Evolutionary conservation across 106 monocot genomes (phyloP), one percentile per base, ranked within the genome.

Genomic region (Xerophyta viscosa): DNA sequence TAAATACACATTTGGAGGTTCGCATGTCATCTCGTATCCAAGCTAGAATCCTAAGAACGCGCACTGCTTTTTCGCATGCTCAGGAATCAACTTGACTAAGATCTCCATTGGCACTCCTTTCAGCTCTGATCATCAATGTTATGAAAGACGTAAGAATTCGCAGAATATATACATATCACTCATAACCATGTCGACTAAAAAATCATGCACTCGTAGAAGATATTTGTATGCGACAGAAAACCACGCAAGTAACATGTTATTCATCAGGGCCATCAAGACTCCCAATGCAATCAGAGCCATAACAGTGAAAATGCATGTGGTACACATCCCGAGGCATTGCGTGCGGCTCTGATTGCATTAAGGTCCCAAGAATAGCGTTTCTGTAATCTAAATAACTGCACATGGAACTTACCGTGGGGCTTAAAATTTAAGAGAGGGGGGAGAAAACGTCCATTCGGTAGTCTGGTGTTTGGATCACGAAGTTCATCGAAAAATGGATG

Each of bases 51-150:
- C 58, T 27, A 58, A 20, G 58, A 58, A 58, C 26, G 58, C 58
- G 43, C 58, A 58, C 41, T 58, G 58, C 41, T 58, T 58, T 42
- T 24, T 41, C 2, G 58, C 58, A 28, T 58, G 58, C 42, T 58
- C 58, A 7, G 58, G 58, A 14, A 58, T 58, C 58, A 58, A 19
- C 58, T 58, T 58, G 39, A 58, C 41, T 2, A 58, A 25, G 24
- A 43, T 44, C 41, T 58, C 58, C 58, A 58, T 44, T 19, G 58
- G 58, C 41, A 58, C 41, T 27, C 58, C 58, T 24, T 58, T 58
- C 10, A 58, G 27, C 18, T 58, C 58, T 58, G 23, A n/a, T n/a
- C n/a, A 42, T 11, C 24, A 46, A 2, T 19, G 7, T n/a, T n/a
- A n/a, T 20, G 18, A 46, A 20, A 13, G 7, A 46, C 18, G 1